phyloP scores from a whole-genome alignment of 1,139 yeast species.

The Protomyces lactucae-debilis region DNA sequence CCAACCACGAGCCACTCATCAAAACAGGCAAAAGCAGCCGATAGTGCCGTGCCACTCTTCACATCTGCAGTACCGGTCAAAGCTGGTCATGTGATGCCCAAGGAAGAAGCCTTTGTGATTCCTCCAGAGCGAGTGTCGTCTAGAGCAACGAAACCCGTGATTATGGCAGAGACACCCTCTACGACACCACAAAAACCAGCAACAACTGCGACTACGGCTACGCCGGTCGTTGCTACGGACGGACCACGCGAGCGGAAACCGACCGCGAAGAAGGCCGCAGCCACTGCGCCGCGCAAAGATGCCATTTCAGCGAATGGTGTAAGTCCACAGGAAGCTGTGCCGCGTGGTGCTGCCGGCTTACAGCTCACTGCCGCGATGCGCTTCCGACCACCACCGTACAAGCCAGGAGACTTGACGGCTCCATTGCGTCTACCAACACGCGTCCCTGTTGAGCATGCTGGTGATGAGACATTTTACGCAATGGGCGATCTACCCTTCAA shows the following conservation, averaged over 20 bases:
- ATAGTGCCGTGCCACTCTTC: not conserved
- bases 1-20: not conserved
- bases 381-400: constrained; percentile 35
- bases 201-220: not conserved
- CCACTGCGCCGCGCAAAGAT: constrained; percentile 1
- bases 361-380: constrained; percentile 28
- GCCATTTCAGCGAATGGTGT: not conserved
- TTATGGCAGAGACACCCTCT: constrained; percentile 1
- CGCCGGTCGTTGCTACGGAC: constrained; percentile 3
- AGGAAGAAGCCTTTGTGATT: not conserved
- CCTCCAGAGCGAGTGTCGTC: not conserved
- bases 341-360: not conserved
- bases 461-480: constrained; percentile 41
- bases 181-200: constrained; percentile 15
- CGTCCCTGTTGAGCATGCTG: constrained; percentile 2
- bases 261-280: constrained; percentile 12
- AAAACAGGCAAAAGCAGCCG: not conserved
- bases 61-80: not conserved
- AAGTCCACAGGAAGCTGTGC: not conserved
- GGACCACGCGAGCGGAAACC: constrained; percentile 17
- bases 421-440: constrained; percentile 31
- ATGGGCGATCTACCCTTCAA: constrained; percentile 77
- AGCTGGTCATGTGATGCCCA: not conserved
- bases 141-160: not conserved
- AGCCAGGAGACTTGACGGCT: constrained; percentile 34